Conservation (phyloP, 2,329 filamentous ascomycete species). For the Sclerotinia borealis region DNA sequence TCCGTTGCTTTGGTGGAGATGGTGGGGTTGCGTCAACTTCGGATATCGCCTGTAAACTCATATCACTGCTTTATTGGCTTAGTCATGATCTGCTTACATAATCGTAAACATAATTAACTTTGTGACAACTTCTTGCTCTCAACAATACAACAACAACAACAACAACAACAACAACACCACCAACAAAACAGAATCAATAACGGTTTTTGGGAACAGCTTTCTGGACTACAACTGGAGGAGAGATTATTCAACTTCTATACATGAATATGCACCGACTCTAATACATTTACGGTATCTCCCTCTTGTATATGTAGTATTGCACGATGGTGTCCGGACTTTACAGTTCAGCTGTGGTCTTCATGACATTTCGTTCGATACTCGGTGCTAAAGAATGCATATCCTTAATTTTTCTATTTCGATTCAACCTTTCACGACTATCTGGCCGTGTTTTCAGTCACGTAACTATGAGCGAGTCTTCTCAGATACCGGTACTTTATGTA, state of each 20-base stretch:
- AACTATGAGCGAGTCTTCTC: background rate
- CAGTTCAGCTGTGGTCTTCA: background rate
- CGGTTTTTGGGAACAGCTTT: background rate
- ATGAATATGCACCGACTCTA: background rate
- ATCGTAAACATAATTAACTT: background rate
- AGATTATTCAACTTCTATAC: background rate
- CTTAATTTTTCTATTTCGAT: background rate
- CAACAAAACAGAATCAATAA: no score
- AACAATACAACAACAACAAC: background rate
- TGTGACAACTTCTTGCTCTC: background rate
- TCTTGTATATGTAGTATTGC: background rate
- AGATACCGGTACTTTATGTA: background rate
- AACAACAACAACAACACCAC: background rate
- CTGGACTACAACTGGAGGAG: background rate
- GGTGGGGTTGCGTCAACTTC: conserved; percentile 8
- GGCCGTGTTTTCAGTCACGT: background rate
- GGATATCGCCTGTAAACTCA: conserved; percentile 2
- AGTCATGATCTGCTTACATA: background rate
- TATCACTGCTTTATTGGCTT: background rate
- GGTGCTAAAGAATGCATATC: background rate
- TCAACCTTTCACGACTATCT: background rate
- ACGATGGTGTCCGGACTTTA: background rate
- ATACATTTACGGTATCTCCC: background rate
- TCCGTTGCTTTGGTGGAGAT: background rate
- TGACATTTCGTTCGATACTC: background rate